Evolutionary conservation across 2,329 filamentous ascomycete genomes (phyloP).

Genomic region (Cladophialophora chaetospira): DNA sequence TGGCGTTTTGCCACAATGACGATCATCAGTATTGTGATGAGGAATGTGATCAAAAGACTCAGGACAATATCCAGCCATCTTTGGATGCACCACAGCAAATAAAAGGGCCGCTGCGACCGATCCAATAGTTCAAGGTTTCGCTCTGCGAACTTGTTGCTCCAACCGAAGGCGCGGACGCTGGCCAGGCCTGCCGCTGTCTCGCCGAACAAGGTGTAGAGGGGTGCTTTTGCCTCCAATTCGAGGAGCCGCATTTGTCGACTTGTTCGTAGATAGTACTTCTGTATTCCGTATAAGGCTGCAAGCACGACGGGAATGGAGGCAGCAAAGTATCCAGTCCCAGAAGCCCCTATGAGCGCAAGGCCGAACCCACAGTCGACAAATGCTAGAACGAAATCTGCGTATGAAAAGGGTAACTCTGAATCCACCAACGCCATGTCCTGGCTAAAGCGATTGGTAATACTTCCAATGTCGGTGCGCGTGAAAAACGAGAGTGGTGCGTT

Average conservation of each 20-base stretch:
- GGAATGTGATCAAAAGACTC: slow-evolving; percentile 51
- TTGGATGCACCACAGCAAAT: slow-evolving; percentile 60
- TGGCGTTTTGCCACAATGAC: slow-evolving; percentile 51
- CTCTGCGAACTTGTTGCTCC: slow-evolving; percentile 49
- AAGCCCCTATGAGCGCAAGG: slow-evolving; percentile 52
- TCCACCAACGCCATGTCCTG: slow-evolving; percentile 50
- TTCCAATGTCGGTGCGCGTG: slow-evolving; percentile 45
- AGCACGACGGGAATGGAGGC: slow-evolving; percentile 55
- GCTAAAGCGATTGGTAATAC: slow-evolving; percentile 48
- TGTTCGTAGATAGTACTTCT: slow-evolving; percentile 62
- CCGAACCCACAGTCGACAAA: slow-evolving; percentile 46
- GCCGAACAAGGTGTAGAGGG: slow-evolving; percentile 60
- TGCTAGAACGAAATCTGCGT: slow-evolving; percentile 35
- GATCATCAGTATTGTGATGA: slow-evolving; percentile 53
- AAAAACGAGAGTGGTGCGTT: slow-evolving; percentile 49
- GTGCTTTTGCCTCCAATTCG: slow-evolving; percentile 64
- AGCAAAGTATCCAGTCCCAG: slow-evolving; percentile 50
- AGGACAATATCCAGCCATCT: slow-evolving; percentile 59
- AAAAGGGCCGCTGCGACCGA: slow-evolving; percentile 58
- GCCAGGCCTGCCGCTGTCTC: slow-evolving; percentile 59
- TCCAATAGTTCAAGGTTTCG: slow-evolving; percentile 55
- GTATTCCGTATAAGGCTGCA: slow-evolving; percentile 52
- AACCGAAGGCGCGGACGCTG: slow-evolving; percentile 60
- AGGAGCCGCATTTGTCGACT: slow-evolving; percentile 62
- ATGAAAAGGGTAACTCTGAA: slow-evolving; percentile 46